Evolutionary conservation across 139 green algal species (phyloP), one percentile per base, ranked within the genome.

Genomic region (Micractinium sp.): DNA sequence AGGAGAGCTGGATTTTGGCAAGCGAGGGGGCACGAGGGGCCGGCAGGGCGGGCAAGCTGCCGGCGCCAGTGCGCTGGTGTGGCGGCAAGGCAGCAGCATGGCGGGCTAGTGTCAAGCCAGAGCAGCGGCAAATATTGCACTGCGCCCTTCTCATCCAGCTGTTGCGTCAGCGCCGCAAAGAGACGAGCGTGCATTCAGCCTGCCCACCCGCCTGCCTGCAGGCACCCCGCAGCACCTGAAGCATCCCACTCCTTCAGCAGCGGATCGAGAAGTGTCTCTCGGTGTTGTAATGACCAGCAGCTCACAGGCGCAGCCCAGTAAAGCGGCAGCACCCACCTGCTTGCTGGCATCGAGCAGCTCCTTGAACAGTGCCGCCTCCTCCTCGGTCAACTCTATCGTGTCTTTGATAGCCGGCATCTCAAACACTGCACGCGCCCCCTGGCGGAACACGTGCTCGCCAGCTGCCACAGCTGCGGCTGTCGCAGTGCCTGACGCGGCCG

Each of bases 301-400:
- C 75, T 81, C 5, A 3, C 75, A 27, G 33, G 16, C 35, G 38
- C 41, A 16, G 12, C 78, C 5, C 78, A 84, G n/a, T 7, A n/a
- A n/a, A n/a, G n/a, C 4, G 1, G 3, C 82, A 78, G 18, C 76
- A 23, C 76, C 33, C 76, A n/a, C 60, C 61, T 77, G 90, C 81
- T 91, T 78, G 20, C 85, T 89, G 16, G 95, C 94, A 18, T 88
- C 94, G 53, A 97, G 88, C 56, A 99, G 95, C 27, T 93, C 95
- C 20, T 90, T 86, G 80, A 99, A 99, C 0, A 99, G 81, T 35
- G 93, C 89, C 56, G 89, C 41, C 92, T 99, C 97, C 69, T 91
- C 81, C 0, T 90, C 87, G 3, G 91, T 98, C 29, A 98, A 91
- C 25, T 77, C 69, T 33, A 98, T 93, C 0, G 60, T 85, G 61